Evolutionary conservation across 176 grass and related monocot genomes (phyloP).

Genomic region (barley (Hordeum vulgare)): MorexV3_pseudomolecules_assembly NC_058519.1:5743385-5743884

Average conservation of each 20-base stretch:
- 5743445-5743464: not conserved
- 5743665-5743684: not conserved
- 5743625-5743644: not conserved
- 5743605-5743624: not conserved
- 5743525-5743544: no score
- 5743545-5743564: not conserved
- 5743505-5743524: not conserved
- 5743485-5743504: not conserved
- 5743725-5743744: not conserved
- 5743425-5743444: not conserved
- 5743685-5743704: slow-evolving; percentile 8
- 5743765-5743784: not conserved
- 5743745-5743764: not conserved
- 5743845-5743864: not conserved
- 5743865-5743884: not conserved
- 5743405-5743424: not conserved
- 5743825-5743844: not conserved
- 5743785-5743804: not conserved
- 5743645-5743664: not conserved
- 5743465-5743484: not conserved
- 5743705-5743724: not conserved
- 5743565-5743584: not conserved
- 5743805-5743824: not conserved
- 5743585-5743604: not conserved
- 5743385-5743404: slow-evolving; percentile 9